Percentiles rank a stretch among this genome's conserved stretches.
Evolutionary conservation across 345 rosid species (phyloP).

Genomic region (Firmiana major): DNA sequence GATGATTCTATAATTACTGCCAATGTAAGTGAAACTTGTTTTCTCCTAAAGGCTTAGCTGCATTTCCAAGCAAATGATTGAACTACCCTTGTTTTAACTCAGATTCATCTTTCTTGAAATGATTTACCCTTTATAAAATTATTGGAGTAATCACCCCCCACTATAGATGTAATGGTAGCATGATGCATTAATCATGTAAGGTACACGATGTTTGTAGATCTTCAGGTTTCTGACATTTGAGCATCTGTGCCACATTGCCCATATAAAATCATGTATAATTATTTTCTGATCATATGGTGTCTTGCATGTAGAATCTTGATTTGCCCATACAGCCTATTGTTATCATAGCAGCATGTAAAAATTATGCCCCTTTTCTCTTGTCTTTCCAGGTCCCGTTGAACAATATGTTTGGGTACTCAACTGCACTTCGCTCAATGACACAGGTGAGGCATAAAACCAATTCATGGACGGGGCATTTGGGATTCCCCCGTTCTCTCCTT

Average conservation of each 20-base stretch:
- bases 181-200: neutral
- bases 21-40: conserved; percentile 41
- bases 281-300: neutral
- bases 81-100: neutral
- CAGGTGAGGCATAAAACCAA: conserved; percentile 39
- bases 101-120: neutral
- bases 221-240: neutral
- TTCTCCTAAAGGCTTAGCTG: neutral
- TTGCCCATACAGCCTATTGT: neutral
- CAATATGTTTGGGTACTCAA: conserved; percentile 98
- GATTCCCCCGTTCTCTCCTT: neutral
- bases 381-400: conserved; percentile 78
- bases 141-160: neutral
- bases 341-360: neutral
- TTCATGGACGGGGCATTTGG: neutral
- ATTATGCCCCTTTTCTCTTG: neutral
- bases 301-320: neutral
- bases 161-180: neutral
- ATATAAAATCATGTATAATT: too few relatives aligned
- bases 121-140: neutral
- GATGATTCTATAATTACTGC: conserved; percentile 84
- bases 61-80: neutral
- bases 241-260: neutral
- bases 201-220: neutral
- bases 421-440: conserved; percentile 95